Base-by-base conservation (phyloP, 495 filamentous ascomycete genomes). In the Penicillium coprophilum region DNA sequence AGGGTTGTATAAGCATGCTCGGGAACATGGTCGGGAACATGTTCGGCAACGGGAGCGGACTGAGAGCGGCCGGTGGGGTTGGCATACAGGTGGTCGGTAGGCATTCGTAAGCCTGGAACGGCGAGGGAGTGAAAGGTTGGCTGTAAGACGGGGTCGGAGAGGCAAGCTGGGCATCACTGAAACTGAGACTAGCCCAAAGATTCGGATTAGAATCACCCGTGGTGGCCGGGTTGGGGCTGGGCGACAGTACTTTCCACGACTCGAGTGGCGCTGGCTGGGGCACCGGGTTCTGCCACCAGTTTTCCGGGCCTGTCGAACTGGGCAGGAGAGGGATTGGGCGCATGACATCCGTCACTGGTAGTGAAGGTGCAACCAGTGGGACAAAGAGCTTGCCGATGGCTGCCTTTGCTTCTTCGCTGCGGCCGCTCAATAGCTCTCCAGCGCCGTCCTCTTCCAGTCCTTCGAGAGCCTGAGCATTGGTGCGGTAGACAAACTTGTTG, bases 401-500 rank as follows among this genome's bases (percentile, higher is more conserved):
- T 64, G 80, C 82, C 80, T 96, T 96, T 67, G 96, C 93, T 56
- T 97, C 93, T 66, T 96, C 91, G 70, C 91, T 92, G 73, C 90
- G 87, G 50, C 94, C 93, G 61, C 87, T 87, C 40, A 97, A 83
- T 52, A 99, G 78, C 75, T 99, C 94, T 52, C 94, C 94, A 43
- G 89, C 91, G 53, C 94, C 94, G 69, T 97, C 95, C 74, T 99
- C 94, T 79, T 99, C 94, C 53, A 97, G 75, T 46, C 94, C 94
- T 74, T 99, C 94, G 53, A 99, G 80, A 36, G 93, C 94, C 60
- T 89, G 86, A 57, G 88, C 91, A 61, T 89, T 85, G 28, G 94
- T 92, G 62, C 92, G 85, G 77, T 90, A 99, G 64, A 99, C 92
- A 69, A 94, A 99, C 76, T 88, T 92, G 82, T 99, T 99, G 77